Base-by-base conservation (phyloP, 2,329 filamentous ascomycete genomes). In the Furcasterigmium sp. region DNA sequence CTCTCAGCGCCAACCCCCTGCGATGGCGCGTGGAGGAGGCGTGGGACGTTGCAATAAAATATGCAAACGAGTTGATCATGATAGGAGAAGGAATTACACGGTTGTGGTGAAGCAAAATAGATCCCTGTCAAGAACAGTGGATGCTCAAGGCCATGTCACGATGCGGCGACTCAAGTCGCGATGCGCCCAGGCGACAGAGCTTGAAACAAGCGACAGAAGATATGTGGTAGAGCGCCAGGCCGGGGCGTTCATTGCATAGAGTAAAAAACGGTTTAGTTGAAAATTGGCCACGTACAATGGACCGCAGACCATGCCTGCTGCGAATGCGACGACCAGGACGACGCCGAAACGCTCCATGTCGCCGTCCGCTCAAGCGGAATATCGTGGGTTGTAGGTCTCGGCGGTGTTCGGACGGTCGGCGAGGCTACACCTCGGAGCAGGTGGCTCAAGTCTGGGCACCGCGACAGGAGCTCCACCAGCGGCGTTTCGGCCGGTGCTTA, bases 321-420 rank as follows among this genome's bases (percentile, higher is more conserved):
- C 38, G 28, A 32, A 32, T 26, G 29, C 14, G 8, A 28, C 38
- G 13, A 40, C 26, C 6, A 40, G 26, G 7, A 40, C 38, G 10
- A 40, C 13, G 14, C 38, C 38, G 25, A 21, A 20, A 28, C 38
- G 38, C 14, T 40, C 38, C 38, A 40, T 40, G 14, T 13, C 11
- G 5, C 17, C n/a, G 32, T 61, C 56, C 23, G 23, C 23, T 7
- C 23, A 11, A 26, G 11, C 23, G 23, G 23, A 26, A n/a, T n/a
- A n/a, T n/a, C n/a, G n/a, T n/a, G n/a, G 17, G 10, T 26, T 20
- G 36, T 15, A 11, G 18, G 30, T 11, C 23, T 14, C 15, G n/a
- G 23, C 23, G 23, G 11, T 26, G 11, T 26, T 11, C 23, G 23
- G 23, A 26, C 7, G 23, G 23, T 26, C 23, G 23, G 23, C 23